Evolutionary conservation across 441 rosid species (phyloP), one percentile per base, ranked within the genome.

Genomic region (Populus hybrid): DNA sequence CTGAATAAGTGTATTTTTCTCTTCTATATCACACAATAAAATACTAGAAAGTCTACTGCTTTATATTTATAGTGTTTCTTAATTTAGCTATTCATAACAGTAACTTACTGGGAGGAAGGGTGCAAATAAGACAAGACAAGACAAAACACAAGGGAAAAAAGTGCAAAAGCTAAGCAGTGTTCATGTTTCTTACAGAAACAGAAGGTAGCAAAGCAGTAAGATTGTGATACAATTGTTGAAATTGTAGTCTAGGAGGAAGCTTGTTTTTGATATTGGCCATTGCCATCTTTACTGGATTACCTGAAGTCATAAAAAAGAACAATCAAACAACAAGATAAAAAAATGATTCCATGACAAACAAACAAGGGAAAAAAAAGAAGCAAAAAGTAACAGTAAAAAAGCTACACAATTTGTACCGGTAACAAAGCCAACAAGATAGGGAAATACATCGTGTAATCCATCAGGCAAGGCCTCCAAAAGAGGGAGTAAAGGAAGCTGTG

Each of bases 241-340:
- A 36, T 77, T 76, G 83, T 75, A 76, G 8, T 23, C 83, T 66
- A 5, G 85, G 83, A 40, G 95, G 92, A 82, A 89, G 88, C 82
- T 77, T 88, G 72, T 74, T 67, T 36, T 85, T 78, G 21, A 89
- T 79, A 80, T 84, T 83, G 76, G 85, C 89, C 77, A 83, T 78
- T 40, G 87, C 90, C 92, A 93, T 87, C 86, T 93, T 91, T 73
- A 88, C 4, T 14, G 95, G 98, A 78, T 91, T 85, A 68, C 96
- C 98, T 93, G 80, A 63, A 32, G 32, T 30, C 73, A 72, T n/a
- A 26, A 64, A 67, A 66, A 28, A 30, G 35, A 66, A 66, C 32
- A 30, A 24, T 67, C 32, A 30, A 12, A 67, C 36, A 26, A 67
- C 36, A 16, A 67, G 64, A 59, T 59, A 59, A 59, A 3, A 24